These are phyloP conservation scores for Talaromyces albobiverticillius DNA, from an alignment of 2,329 filamentous ascomycete species.

Conservation along the genomic window DNA sequence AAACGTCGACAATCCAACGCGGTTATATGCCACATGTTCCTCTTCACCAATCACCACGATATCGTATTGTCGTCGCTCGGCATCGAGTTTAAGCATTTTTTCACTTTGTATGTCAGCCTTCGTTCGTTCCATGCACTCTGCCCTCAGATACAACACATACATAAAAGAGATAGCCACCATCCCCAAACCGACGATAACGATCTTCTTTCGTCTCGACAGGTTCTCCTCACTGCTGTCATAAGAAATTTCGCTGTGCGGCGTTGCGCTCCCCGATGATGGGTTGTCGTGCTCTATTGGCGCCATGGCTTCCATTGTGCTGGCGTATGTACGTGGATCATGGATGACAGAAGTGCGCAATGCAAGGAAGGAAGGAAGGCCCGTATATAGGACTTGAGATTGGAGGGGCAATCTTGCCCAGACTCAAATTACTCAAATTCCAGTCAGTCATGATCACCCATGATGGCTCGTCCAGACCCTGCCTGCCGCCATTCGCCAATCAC, in stretches of 20 bases:
- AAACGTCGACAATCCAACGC: slow-evolving; percentile 83
- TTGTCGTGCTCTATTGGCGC: slow-evolving; percentile 4
- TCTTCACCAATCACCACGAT: slow-evolving; percentile 87
- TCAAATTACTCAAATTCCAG: too few species aligned
- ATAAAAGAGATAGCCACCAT: slow-evolving; percentile 92
- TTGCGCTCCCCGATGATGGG: neutral
- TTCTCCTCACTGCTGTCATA: neutral
- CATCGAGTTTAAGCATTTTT: slow-evolving; percentile 82
- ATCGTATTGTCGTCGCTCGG: slow-evolving; percentile 70
- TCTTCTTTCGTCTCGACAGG: slow-evolving; percentile 50
- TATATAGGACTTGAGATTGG: neutral
- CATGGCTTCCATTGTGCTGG: neutral
- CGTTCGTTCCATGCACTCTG: neutral
- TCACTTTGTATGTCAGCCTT: slow-evolving; percentile 56
- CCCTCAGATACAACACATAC: slow-evolving; percentile 52
- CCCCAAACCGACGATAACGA: slow-evolving; percentile 79
- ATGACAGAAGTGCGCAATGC: neutral
- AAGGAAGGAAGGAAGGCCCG: neutral
- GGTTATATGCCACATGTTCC: slow-evolving; percentile 82
- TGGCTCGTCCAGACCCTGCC: neutral
- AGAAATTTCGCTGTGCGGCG: neutral
- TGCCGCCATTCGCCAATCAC: neutral
- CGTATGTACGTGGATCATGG: neutral
- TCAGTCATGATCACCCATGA: neutral
- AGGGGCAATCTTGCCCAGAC: neutral